phyloP scores from a whole-genome alignment of 2,329 filamentous ascomycete species.

The Talaromyces marneffei region DNA sequence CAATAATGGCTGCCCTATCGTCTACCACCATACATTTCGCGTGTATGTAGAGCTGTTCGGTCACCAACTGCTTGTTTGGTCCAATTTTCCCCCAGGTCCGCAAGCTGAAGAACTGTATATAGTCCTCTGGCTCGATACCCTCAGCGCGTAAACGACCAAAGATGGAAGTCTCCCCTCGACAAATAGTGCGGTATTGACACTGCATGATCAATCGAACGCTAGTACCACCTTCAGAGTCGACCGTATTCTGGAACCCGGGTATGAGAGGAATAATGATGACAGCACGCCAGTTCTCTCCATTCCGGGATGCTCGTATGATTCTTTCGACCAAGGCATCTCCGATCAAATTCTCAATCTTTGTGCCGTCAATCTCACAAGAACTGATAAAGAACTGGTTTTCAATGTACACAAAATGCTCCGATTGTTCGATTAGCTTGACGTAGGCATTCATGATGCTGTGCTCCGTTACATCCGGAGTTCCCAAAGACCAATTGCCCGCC shows the following conservation, averaged over 20 bases:
- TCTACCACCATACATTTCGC: constrained; percentile 96
- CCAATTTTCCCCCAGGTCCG: constrained; percentile 90
- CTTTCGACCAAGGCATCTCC: constrained; percentile 91
- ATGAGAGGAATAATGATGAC: constrained; percentile 89
- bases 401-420: constrained; percentile 96
- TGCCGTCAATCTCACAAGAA: constrained; percentile 80
- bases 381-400: constrained; percentile 99
- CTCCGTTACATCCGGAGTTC: constrained; percentile 74
- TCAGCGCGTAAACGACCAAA: constrained; percentile 74
- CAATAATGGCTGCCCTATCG: constrained; percentile 86
- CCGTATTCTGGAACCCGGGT: constrained; percentile 97
- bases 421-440: constrained; percentile 87
- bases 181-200: constrained; percentile 94
- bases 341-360: constrained; percentile 85
- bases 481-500: constrained; percentile 84
- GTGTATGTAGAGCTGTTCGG: constrained; percentile 96
- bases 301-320: constrained; percentile 74
- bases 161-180: constrained; percentile 83
- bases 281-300: constrained; percentile 83
- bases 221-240: constrained; percentile 87
- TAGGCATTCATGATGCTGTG: constrained; percentile 96
- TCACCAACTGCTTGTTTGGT: constrained; percentile 73
- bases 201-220: constrained; percentile 94
- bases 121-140: constrained; percentile 88
- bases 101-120: constrained; percentile 90